Conservation (phyloP, 129 eudicot genomes). For the Apium graveolens region DNA sequence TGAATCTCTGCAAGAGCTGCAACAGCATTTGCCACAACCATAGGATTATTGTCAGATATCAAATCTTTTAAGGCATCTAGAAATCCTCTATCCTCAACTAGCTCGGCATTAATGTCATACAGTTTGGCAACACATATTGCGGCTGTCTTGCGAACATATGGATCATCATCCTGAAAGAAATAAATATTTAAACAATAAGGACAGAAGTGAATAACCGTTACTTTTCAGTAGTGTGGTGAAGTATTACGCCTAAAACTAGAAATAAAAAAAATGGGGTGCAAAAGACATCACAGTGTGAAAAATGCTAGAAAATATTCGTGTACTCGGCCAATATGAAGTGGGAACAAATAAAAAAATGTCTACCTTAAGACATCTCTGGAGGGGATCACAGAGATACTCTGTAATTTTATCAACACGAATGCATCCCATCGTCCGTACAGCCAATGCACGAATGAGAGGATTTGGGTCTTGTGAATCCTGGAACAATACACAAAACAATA, state of each 20-base stretch:
- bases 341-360: not conserved
- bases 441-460: conserved; percentile 96
- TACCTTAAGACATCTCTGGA: conserved; percentile 98
- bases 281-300: not conserved
- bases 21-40: conserved; percentile 99
- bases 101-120: conserved; percentile 92
- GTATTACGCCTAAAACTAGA: not conserved
- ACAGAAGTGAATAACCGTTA: not conserved
- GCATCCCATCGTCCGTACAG: conserved; percentile 99
- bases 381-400: conserved; percentile 96
- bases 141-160: conserved; percentile 98
- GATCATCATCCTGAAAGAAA: conserved; percentile 85
- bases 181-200: conserved; percentile 1
- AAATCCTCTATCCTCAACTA: conserved; percentile 98
- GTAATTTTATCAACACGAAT: conserved; percentile 98
- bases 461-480: conserved; percentile 99
- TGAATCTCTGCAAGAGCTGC: conserved; percentile 99
- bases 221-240: not conserved
- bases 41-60: conserved; percentile 98
- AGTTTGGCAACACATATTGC: conserved; percentile 99
- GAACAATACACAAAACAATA: conserved; percentile 2
- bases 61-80: conserved; percentile 93
- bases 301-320: not conserved
- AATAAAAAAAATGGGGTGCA: not conserved
- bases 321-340: not conserved